Evolutionary conservation across 352 stramenopile genomes (phyloP), one percentile per base, ranked within the genome.

Genomic region (Aphanomyces invadans): DNA sequence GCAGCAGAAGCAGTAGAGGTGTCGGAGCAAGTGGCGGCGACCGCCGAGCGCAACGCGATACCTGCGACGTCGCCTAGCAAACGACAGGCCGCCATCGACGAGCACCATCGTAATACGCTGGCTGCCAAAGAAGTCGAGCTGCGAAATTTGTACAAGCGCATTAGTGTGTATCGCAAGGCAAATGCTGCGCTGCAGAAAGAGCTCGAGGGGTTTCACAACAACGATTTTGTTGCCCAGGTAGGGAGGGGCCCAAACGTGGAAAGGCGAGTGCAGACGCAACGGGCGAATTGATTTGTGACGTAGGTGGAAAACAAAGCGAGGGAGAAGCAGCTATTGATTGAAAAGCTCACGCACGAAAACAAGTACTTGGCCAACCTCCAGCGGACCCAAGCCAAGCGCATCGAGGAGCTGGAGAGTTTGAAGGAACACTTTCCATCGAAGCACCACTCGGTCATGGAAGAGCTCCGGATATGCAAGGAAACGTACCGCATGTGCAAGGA

Each of bases 241-340:
- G 15, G 29, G 10, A 31, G 21, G 26, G 19, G 29, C 23, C 23
- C 23, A 23, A 21, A 23, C 0, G 15, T 48, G 15, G 15, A 15
- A 57, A 21, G 21, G 39, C 39, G 17, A 0, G 21, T n/a, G 1
- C 39, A 48, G 21, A n/a, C 39, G 21, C 39, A n/a, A 48, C 39
- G n/a, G n/a, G n/a, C n/a, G n/a, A n/a, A n/a, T n/a, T 38, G 4
- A 1, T 2, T 38, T 38, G 49, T 3, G 23, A 36, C 53, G 7
- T 39, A 89, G 79, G 54, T 92, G 0, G 80, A 87, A 46, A 92
- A 90, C 69, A 76, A 75, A 36, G 72, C 73, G 3, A 81, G 83
- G 59, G 83, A 88, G 46, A 87, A 81, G 61, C 76, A 89, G 52
- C 73, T 76, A 15, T 72, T 75, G 28, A 80, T 90, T 26, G 78